Base-by-base conservation (phyloP, 352 stramenopile species). In the Blastocystis sp. region DNA sequence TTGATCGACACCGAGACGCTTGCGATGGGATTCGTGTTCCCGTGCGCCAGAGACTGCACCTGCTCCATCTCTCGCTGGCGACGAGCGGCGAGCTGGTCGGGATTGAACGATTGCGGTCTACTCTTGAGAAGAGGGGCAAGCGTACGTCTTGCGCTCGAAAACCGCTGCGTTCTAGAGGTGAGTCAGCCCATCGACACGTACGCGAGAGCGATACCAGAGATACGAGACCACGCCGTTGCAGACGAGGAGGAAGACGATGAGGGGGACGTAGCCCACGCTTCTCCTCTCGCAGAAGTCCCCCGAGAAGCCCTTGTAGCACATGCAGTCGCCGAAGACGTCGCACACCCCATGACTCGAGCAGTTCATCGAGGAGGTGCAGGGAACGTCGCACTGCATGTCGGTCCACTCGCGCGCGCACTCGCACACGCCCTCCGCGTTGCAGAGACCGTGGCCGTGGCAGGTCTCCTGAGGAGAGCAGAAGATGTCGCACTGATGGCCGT, bases 91-190 rank as follows among this genome's bases (percentile, higher is more conserved):
- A 81, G 70, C 13, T 41, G n/a, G 7, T 81, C 70, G 34, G 70
- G 70, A 53, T 81, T 81, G 70, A 81, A 81, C 24, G 53, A 47
- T 26, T 41, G 39, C 34, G 70, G 16, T 16, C 70, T 81, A 81
- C 2, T n/a, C 3, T 47, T 63, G 45, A 81, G 20, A 20, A 20
- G 3, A 11, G 18, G 20, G 3, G 50, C 13, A 43, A 24, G 20
- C 3, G 16, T 26, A 63, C 70, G 65, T 11, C 45, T 81, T 81
- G 26, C 70, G 70, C n/a, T 81, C 70, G 55, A 81, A 81, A 24
- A 81, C 43, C 18, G 70, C 37, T 5, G 20, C 20, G 50, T 63
- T 81, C 70, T 81, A 81, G 20, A 39, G 13, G 70, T 34, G 13
- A 65, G 20, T 0, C 13, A 11, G 0, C 39, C 65, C 20, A 16